These are phyloP conservation scores for Rhododendron ferrugineum DNA, from an alignment of 148 eudicot species.

Conservation along the genomic window DNA sequence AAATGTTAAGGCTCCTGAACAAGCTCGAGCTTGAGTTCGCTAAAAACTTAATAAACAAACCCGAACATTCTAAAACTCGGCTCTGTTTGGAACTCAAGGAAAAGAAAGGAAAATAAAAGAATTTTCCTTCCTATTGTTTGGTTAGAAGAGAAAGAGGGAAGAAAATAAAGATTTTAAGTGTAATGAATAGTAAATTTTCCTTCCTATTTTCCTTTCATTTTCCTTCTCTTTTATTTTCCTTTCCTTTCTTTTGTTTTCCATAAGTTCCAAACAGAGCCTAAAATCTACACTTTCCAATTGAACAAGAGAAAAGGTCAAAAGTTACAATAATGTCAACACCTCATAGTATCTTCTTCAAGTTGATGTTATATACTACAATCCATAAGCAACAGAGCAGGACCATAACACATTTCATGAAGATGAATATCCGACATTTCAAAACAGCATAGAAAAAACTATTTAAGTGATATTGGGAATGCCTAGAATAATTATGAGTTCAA, in stretches of 20 bases:
- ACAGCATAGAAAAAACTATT: neutral
- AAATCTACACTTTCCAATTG: neutral
- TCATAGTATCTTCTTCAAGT: neutral
- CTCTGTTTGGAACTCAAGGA: too few relatives aligned
- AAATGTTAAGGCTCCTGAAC: neutral
- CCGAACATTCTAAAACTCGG: neutral
- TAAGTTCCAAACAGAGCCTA: too few relatives aligned
- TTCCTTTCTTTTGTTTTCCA: too few relatives aligned
- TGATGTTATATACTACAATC: neutral
- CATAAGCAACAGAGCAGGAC: neutral
- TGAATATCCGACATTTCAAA: neutral
- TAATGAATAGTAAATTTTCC: too few relatives aligned
- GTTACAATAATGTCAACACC: neutral
- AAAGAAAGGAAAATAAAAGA: too few relatives aligned
- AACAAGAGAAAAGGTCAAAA: neutral
- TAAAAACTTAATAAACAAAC: neutral
- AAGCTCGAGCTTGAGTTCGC: neutral
- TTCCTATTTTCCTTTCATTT: too few relatives aligned
- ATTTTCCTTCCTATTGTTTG: too few relatives aligned
- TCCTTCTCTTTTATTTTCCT: too few relatives aligned
- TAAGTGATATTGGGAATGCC: neutral
- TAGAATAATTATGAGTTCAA: neutral
- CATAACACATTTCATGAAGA: constrained; percentile 2
- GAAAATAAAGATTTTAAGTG: too few relatives aligned
- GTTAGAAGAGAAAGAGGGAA: too few relatives aligned